A percentile compares a stretch with the other conserved stretches of the same genome.
Evolutionary conservation across 768 basidiomycete genomes (phyloP).

Genomic region (Tephrocybe sp.): DNA sequence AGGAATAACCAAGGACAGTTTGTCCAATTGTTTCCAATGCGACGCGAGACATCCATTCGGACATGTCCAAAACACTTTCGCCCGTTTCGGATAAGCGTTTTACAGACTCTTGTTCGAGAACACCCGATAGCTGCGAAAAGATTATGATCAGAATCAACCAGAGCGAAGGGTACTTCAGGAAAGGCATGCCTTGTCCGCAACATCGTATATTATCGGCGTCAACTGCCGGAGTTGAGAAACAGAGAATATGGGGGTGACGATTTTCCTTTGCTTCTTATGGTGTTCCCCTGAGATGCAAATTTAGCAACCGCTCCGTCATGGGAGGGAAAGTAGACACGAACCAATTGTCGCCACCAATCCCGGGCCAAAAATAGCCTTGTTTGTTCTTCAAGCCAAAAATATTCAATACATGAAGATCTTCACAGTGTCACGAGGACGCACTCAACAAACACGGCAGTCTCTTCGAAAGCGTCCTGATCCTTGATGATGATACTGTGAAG

Average conservation of each 20-base stretch:
- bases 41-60: constrained; percentile 45
- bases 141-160: background rate
- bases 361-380: constrained; percentile 46
- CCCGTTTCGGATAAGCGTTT: constrained; percentile 6
- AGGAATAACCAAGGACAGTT: constrained; percentile 45
- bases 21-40: constrained; percentile 45
- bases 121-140: constrained; percentile 26
- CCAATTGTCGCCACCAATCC: constrained; percentile 43
- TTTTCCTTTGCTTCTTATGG: constrained; percentile 49
- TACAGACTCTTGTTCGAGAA: constrained; percentile 25
- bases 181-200: constrained; percentile 41
- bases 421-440: constrained; percentile 21
- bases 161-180: background rate
- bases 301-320: background rate
- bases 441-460: constrained; percentile 44
- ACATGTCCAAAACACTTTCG: constrained; percentile 39
- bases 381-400: constrained; percentile 30
- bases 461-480: constrained; percentile 50
- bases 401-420: background rate
- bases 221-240: constrained; percentile 42
- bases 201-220: constrained; percentile 43
- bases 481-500: constrained; percentile 47
- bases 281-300: constrained; percentile 31
- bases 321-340: constrained; percentile 11
- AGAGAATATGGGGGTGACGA: constrained; percentile 49